Evolutionary conservation across 169 alveolate species (phyloP).

Genomic region (Cryptosporidium meleagridis): DNA sequence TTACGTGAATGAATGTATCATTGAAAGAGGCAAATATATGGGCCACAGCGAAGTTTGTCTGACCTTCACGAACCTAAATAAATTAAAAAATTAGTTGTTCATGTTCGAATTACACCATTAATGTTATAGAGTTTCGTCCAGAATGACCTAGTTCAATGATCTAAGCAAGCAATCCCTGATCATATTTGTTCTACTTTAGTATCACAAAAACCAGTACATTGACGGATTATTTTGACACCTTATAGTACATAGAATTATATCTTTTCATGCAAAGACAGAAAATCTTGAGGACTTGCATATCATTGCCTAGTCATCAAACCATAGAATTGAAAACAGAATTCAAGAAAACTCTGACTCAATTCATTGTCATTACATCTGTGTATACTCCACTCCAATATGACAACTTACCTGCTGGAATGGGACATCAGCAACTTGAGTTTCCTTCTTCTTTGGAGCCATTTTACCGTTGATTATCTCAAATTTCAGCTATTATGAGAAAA

Average conservation of each 20-base stretch:
- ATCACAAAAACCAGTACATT: background rate
- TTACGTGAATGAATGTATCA: slow-evolving; percentile 99
- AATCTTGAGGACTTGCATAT: background rate
- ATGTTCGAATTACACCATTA: background rate
- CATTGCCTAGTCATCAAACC: background rate
- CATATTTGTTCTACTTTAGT: background rate
- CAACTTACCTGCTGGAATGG: slow-evolving; percentile 75
- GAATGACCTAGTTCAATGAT: background rate
- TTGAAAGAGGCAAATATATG: slow-evolving; percentile 99
- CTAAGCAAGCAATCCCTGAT: background rate
- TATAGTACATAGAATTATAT: background rate
- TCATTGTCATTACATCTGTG: background rate
- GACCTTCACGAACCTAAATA: slow-evolving; percentile 89
- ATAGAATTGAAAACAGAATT: background rate
- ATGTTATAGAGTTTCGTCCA: background rate
- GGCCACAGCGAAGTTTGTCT: slow-evolving; percentile 97
- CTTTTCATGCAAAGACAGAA: background rate
- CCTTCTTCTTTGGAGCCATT: slow-evolving; percentile 75
- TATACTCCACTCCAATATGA: background rate
- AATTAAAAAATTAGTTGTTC: slow-evolving; percentile 1
- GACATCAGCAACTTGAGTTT: slow-evolving; percentile 63
- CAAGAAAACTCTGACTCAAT: background rate
- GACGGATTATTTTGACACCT: background rate
- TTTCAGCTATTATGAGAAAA: background rate
- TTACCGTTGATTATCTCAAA: slow-evolving; percentile 5